phyloP scores from a whole-genome alignment of 2,329 filamentous ascomycete species.

The Aureobasidium vineae region DNA sequence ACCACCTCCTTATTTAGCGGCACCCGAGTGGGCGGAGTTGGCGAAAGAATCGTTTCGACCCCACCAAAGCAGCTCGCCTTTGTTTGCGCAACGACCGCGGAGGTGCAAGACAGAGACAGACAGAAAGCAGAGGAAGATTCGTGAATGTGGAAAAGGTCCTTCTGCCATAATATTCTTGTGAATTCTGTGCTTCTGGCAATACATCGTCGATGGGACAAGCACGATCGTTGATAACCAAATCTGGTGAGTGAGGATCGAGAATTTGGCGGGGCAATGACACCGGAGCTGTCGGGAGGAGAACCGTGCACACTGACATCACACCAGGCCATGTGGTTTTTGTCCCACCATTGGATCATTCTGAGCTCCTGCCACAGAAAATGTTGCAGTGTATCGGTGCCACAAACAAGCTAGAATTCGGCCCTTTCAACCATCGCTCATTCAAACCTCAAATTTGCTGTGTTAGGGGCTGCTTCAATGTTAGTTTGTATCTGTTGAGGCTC shows the following conservation, averaged over 20 bases:
- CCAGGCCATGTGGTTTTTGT: constrained; percentile 5
- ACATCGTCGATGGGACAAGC: constrained; percentile 21
- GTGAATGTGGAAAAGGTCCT: neutral
- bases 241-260: constrained; percentile 23
- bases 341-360: constrained; percentile 6
- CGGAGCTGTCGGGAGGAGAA: constrained; percentile 10
- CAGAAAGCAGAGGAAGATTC: neutral
- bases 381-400: neutral
- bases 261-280: constrained; percentile 21
- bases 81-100: neutral
- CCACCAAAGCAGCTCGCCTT: neutral
- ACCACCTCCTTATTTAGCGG: constrained; percentile 16
- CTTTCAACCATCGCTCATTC: neutral
- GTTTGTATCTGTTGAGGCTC: constrained; percentile 25
- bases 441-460: neutral
- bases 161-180: neutral
- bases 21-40: constrained; percentile 20
- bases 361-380: constrained; percentile 10
- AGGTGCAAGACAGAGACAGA: neutral
- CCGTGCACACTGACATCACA: constrained; percentile 20
- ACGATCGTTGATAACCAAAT: constrained; percentile 20
- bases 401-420: constrained; percentile 10
- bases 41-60: neutral
- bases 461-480: neutral
- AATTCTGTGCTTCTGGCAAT: neutral